Evolutionary conservation across 768 basidiomycete genomes (phyloP), one percentile per base, ranked within the genome.

Genomic region (Collybia sp.): DNA sequence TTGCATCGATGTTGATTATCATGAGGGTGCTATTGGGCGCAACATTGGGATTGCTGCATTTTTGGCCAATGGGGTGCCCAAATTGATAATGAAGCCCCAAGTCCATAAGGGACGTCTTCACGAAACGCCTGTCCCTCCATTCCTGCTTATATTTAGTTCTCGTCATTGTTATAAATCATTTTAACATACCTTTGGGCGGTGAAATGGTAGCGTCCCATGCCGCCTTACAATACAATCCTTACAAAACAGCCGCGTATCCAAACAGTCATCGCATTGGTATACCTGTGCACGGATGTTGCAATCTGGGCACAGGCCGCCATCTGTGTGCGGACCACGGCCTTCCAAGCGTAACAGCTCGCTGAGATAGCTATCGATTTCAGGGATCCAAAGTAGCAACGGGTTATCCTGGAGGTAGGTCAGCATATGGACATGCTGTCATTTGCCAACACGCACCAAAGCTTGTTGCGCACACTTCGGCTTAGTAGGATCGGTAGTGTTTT

Each of bases 1-100:
- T 50, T 0, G 56, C 55, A 25, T 59, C 53, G 13, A 44, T 48
- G 20, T 59, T 46, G 5, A 59, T 16, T 16, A 59, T 40, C 3
- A 37, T 30, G 13, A 58, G 42, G 10, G 16, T 35, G 4, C 33
- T 13, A 16, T 44, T 19, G 16, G 32, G 20, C n/a, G 47, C 40
- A 3, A 35, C 12, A 12, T 19, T 12, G 12, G 51, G 56, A 19
- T 30, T 47, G 6, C 30, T 12, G 43, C 52, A 53, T n/a, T 9
- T 5, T 39, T 49, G 35, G 3, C 39, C 36, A 19, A 39, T 39
- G 0, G 19, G 35, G 35, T 59, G 58, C 6, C 49, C 43, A 3
- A 59, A 46, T 36, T 56, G 58, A 9, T 57, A 33, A 0, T n/a
- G 3, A 4, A 55, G 45, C 5, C 50, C 55, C 6, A 58, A 34